phyloP scores from a whole-genome alignment of 176 grass and related monocot species.

The Raddia distichophylla region DNA sequence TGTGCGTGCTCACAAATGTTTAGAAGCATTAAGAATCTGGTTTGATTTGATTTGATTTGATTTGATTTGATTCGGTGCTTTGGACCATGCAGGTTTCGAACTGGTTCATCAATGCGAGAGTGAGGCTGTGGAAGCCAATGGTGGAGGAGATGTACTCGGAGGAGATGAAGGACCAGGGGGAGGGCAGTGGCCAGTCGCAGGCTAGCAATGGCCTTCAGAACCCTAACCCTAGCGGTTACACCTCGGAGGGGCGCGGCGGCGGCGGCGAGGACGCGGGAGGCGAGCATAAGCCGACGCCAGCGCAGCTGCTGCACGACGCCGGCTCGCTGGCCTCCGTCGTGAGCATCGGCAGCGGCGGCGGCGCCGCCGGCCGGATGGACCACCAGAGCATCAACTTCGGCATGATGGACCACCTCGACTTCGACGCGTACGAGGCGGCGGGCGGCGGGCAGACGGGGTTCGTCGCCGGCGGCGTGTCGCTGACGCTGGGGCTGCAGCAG shows the following conservation, averaged over 20 bases:
- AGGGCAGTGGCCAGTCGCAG: slow-evolving; percentile 28
- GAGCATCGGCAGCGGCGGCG: slow-evolving; percentile 47
- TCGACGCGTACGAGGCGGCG: slow-evolving; percentile 49
- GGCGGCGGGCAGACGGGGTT: slow-evolving; percentile 29
- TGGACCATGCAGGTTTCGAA: slow-evolving; percentile 53
- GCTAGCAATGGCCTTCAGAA: slow-evolving; percentile 13
- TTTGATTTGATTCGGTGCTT: too few relatives aligned
- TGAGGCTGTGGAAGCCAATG: slow-evolving; percentile 85
- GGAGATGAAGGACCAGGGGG: slow-evolving; percentile 64
- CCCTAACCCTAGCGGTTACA: slow-evolving; percentile 37
- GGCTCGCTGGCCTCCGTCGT: slow-evolving; percentile 81
- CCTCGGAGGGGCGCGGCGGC: background rate
- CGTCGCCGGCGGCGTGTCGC: slow-evolving; percentile 54
- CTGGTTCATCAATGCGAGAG: slow-evolving; percentile 69
- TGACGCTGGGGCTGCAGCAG: slow-evolving; percentile 76
- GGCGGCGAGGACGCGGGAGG: background rate
- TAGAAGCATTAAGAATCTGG: background rate
- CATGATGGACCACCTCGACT: slow-evolving; percentile 61
- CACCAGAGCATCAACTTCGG: slow-evolving; percentile 49
- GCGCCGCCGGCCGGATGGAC: background rate
- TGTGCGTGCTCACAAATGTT: slow-evolving; percentile 6
- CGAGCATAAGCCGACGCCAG: slow-evolving; percentile 69
- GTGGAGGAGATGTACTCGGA: slow-evolving; percentile 86
- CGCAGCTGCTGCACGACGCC: slow-evolving; percentile 65
- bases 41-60: background rate